Percentiles rank a stretch among this genome's conserved stretches.
Evolutionary conservation across 2,329 filamentous ascomycete genomes (phyloP).

Genomic region (Bretziella fagacearum): DNA sequence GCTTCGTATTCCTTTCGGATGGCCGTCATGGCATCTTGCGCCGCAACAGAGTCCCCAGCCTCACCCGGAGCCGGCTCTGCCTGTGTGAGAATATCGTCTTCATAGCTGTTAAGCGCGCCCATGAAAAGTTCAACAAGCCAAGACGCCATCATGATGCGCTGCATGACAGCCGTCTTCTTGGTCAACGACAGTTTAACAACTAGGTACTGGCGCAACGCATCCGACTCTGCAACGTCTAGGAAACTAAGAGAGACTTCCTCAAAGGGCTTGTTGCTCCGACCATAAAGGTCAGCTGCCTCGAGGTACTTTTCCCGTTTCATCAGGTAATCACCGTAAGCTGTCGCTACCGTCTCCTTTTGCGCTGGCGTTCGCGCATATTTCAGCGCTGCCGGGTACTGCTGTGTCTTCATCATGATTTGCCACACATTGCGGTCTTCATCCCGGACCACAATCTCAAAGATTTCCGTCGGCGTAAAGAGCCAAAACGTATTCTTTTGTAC

Average conservation of each 20-base stretch:
- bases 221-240: conserved; percentile 77
- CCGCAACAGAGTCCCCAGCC: conserved; percentile 51
- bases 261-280: conserved; percentile 90
- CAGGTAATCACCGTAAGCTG: conserved; percentile 78
- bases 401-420: conserved; percentile 76
- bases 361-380: conserved; percentile 63
- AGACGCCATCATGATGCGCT: conserved; percentile 82
- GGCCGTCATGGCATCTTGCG: conserved; percentile 50
- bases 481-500: conserved; percentile 93
- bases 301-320: conserved; percentile 64
- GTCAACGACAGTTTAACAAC: conserved; percentile 65
- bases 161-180: conserved; percentile 76
- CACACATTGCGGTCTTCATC: conserved; percentile 88
- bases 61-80: conserved; percentile 52
- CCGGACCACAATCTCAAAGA: conserved; percentile 80
- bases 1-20: conserved; percentile 71
- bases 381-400: conserved; percentile 77
- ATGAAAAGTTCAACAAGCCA: conserved; percentile 96
- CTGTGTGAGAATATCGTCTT: conserved; percentile 83
- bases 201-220: conserved; percentile 80
- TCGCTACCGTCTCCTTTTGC: conserved; percentile 83
- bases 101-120: conserved; percentile 85
- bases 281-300: conserved; percentile 80
- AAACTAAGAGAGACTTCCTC: conserved; percentile 87
- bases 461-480: conserved; percentile 81